Percentiles rank a stretch among this genome's conserved stretches.
Evolutionary conservation across 768 basidiomycete genomes (phyloP).

Genomic region (Termitomyces sp.): DNA sequence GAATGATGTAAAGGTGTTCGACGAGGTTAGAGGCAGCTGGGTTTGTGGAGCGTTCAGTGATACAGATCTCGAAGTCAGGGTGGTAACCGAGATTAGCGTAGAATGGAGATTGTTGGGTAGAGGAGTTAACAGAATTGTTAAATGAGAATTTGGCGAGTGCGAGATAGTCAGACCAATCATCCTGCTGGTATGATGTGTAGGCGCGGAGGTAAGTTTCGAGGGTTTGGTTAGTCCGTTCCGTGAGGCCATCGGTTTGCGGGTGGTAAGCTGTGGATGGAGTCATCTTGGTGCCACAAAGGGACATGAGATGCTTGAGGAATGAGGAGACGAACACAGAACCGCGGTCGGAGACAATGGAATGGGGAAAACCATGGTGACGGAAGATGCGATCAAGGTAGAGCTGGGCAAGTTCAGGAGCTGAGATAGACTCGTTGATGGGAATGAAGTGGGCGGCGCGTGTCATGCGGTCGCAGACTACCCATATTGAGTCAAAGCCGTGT

Average conservation of each 20-base stretch:
- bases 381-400: slow-evolving; percentile 34
- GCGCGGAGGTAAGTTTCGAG: too few relatives aligned
- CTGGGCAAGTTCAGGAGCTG: slow-evolving; percentile 26
- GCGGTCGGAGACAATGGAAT: slow-evolving; percentile 25
- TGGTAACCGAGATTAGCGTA: slow-evolving; percentile 23
- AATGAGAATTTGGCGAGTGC: too few relatives aligned
- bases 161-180: slow-evolving; percentile 18
- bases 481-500: slow-evolving; percentile 31
- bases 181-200: too few relatives aligned
- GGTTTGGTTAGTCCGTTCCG: too few relatives aligned
- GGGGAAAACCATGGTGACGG: too few relatives aligned
- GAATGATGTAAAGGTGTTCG: neutral
- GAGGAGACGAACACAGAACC: slow-evolving; percentile 34
- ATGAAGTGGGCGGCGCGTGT: slow-evolving; percentile 42
- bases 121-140: slow-evolving; percentile 33
- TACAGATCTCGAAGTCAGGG: neutral
- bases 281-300: slow-evolving; percentile 3
- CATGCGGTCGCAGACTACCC: slow-evolving; percentile 34
- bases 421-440: slow-evolving; percentile 24
- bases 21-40: slow-evolving; percentile 4
- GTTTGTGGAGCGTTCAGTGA: slow-evolving; percentile 2
- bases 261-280: slow-evolving; percentile 37
- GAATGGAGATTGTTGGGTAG: slow-evolving; percentile 29
- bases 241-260: slow-evolving; percentile 21
- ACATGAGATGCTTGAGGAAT: slow-evolving; percentile 21